Conservation (phyloP, 306 rosid genomes). For the Hippophae rhamnoides region DNA sequence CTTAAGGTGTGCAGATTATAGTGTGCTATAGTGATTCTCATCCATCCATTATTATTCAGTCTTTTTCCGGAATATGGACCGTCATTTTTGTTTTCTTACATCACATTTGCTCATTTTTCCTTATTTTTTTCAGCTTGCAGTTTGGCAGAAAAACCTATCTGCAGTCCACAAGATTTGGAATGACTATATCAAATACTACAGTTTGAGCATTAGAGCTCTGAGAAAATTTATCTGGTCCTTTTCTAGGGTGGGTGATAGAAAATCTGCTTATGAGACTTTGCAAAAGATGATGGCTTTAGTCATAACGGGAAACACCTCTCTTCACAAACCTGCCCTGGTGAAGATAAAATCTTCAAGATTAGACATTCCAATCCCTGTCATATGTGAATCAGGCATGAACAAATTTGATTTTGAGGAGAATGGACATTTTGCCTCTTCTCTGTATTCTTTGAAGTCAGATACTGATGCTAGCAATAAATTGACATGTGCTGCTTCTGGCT, state of each 20-base stretch:
- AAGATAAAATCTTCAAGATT: constrained; percentile 40
- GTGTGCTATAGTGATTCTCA: constrained; percentile 5
- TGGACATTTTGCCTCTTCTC: constrained; percentile 20
- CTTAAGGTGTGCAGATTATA: constrained; percentile 50
- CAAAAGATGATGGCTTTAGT: constrained; percentile 57
- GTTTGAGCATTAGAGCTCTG: constrained; percentile 32
- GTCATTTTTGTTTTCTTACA: constrained; percentile 7
- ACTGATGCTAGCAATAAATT: constrained; percentile 21
- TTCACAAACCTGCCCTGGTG: constrained; percentile 26
- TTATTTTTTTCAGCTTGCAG: constrained; percentile 65
- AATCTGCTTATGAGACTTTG: constrained; percentile 37
- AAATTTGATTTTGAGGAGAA: constrained; percentile 30
- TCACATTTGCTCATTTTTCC: not conserved
- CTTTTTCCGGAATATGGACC: constrained; percentile 13
- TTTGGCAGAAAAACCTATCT: constrained; percentile 56
- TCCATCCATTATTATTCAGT: constrained; percentile 1
- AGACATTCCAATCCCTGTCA: constrained; percentile 69
- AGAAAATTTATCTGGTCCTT: constrained; percentile 33
- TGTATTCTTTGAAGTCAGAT: not conserved
- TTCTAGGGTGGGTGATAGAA: constrained; percentile 21
- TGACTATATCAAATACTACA: constrained; percentile 49
- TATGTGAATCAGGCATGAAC: constrained; percentile 21
- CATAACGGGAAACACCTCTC: constrained; percentile 25
- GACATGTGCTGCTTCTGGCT: constrained; percentile 14
- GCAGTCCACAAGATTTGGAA: constrained; percentile 61